Evolutionary conservation across 352 stramenopile species (phyloP).

Genomic region (Phytophthora brassicae): DNA sequence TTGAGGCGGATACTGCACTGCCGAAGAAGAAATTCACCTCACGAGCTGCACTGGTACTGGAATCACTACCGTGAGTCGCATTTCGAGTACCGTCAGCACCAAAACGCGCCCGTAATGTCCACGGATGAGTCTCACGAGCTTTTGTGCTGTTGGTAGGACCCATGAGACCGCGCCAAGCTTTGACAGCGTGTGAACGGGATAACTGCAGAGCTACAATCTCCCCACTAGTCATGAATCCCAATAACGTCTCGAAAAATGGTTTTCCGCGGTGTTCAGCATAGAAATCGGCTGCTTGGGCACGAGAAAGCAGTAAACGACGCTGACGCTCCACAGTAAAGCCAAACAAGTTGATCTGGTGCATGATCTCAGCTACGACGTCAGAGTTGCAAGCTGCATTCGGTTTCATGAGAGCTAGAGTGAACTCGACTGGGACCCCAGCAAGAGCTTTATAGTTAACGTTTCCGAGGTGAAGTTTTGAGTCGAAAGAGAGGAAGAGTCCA

Average conservation of each 20-base stretch:
- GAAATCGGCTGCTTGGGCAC: constrained; percentile 53
- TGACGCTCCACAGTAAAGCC: constrained; percentile 56
- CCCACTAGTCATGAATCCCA: constrained; percentile 74
- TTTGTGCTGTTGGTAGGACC: constrained; percentile 72
- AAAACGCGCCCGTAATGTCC: constrained; percentile 72
- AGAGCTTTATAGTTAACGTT: constrained; percentile 3
- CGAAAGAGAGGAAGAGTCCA: constrained; percentile 42
- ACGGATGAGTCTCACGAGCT: constrained; percentile 48
- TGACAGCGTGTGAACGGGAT: constrained; percentile 50
- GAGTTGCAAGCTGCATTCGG: constrained; percentile 46
- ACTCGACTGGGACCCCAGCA: constrained; percentile 21
- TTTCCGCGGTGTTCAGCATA: constrained; percentile 70
- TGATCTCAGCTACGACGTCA: constrained; percentile 34
- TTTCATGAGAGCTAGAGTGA: constrained; percentile 68
- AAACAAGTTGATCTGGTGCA: constrained; percentile 38
- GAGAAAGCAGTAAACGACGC: constrained; percentile 37
- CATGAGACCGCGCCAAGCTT: constrained; percentile 70
- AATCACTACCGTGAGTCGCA: constrained; percentile 83
- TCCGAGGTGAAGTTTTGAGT: constrained; percentile 10
- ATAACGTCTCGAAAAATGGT: constrained; percentile 54
- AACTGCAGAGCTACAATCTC: constrained; percentile 58
- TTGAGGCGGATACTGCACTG: constrained; percentile 17
- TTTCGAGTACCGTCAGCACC: constrained; percentile 80
- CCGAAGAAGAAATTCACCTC: constrained; percentile 86
- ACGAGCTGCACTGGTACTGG: constrained; percentile 45